Base-by-base conservation (phyloP, 352 stramenopile genomes). In the Albugo candida region DNA sequence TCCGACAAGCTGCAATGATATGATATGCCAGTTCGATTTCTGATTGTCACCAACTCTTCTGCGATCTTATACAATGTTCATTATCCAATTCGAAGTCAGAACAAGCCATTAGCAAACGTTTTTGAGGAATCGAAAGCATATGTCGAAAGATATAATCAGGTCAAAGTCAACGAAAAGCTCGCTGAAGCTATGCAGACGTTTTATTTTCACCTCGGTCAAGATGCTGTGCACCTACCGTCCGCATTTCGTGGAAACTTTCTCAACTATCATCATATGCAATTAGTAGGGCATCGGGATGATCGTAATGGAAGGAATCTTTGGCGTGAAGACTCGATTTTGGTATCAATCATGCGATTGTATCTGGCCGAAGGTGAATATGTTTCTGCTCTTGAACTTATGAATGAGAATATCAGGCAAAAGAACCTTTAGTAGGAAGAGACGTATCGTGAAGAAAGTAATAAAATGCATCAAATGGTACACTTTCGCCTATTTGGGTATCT, bases 171-270 rank as follows among this genome's bases (percentile, higher is more conserved):
- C 10, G 8, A 31, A 31, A 31, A 31, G 8, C 51, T 63, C 20
- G 64, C 68, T 13, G 59, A 78, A 45, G 69, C 68, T 2, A 62
- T 86, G 14, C 70, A 86, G 55, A 59, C 61, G 50, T 83, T 86
- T 50, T 86, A 78, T 61, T 82, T 80, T 47, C 59, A 82, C 45
- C 83, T 70, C 41, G 67, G 63, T n/a, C 61, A 78, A 45, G 56
- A 65, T 24, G 56, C 61, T n/a, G 46, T 63, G 19, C 39, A 39
- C 11, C 55, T 83, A 24, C 16, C 54, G 27, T 35, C 61, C 1
- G n/a, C 34, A 0, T 67, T 78, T 21, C 10, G 12, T 1, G 20
- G 64, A 48, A 54, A 81, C 27, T 49, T 83, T 40, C 43, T n/a
- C 18, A 83, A 70, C 48, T 82, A 81, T 41, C 39, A 65, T 21